Base-by-base conservation (phyloP, 2,329 filamentous ascomycete species). In the Alternaria alternata region DNA sequence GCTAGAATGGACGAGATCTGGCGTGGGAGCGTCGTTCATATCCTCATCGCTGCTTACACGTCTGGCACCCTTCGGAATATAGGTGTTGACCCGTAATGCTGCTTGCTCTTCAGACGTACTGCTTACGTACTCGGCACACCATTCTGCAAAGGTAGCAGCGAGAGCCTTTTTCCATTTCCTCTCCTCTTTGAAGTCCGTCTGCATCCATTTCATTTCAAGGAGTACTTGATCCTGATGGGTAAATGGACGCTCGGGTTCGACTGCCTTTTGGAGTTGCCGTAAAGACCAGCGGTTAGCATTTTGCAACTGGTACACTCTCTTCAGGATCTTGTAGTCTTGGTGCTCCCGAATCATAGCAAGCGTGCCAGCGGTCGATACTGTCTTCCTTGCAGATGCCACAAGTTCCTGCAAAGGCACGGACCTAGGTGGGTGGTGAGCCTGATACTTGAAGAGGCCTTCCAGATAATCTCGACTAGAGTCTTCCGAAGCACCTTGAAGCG, bases 181-280 rank as follows among this genome's bases (percentile, higher is more conserved):
- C 77, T 98, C 95, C 78, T 97, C 92, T 52, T 91, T 87, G 73
- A 97, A 98, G 78, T 99, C 95, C 2, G 93, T 97, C 51, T 94
- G 88, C 92, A 99, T 96, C 94, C 94, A 98, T 77, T 94, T 96
- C 87, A 94, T 92, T 81, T 99, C 94, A 68, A 93, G 87, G 32
- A 99, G 82, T 56, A 98, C 78, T 53, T 94, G 86, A 79, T 99
- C 95, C 87, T 90, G 92, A 68, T 98, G 94, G 2, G 90, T 89
- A 1, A 87, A 85, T 18, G 89, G 90, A 38, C 93, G 87, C 4
- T 87, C 84, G 5, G 94, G 94, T 77, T 99, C 95, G 2, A 89
- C 85, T 39, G 89, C 91, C 57, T 93, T 90, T 74, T 96, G 92
- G 43, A 94, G 88, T 73, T 99, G 95, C 53, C 94, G 87, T 47